Base-by-base conservation (phyloP, 345 rosid genomes). In the Boechera divaricarpa region DNA sequence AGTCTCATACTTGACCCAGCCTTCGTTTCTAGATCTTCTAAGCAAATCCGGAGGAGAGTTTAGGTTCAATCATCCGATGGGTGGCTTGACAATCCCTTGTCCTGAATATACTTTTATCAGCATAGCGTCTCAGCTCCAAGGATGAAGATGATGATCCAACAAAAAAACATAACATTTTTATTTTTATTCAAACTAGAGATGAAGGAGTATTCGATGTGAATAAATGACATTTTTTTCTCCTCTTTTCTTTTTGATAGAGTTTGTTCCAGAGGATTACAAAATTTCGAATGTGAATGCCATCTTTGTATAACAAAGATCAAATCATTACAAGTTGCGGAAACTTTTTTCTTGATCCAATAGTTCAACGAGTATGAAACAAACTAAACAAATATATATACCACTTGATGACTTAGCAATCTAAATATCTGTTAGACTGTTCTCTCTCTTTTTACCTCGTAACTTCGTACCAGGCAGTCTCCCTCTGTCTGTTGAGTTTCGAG, bases 31-130 rank as follows among this genome's bases (percentile, higher is more conserved):
- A 38, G 72, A 67, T 49, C 66, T 86, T 78, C 83, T 88, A 5
- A 66, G 62, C 80, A 65, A 16, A 56, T 3, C 39, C 0, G 78
- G 65, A 47, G 64, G 66, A 47, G 75, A 71, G 47, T 65, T 81
- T 39, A 86, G 88, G 0, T 88, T 79, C 45, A 18, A 76, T 61
- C 88, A 81, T 51, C 85, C 89, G 2, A 81, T 71, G 77, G 87
- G 87, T 2, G 87, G 86, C 44, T 80, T 87, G 18, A 86, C 87
- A 18, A 82, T 87, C 21, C 89, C 89, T 12, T 84, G 81, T 66
- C 76, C 41, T 33, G 85, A 68, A 80, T 81, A 87, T 1, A 47
- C 74, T 6, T 86, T 86, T 76, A 26, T 83, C 32, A 62, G 76
- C 16, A 39, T 84, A 52, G 76, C 80, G 5, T 79, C 79, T 63